Evolutionary conservation across 2,329 filamentous ascomycete species (phyloP), one percentile per base, ranked within the genome.

Genomic region (Hypoxylon sp.): DNA sequence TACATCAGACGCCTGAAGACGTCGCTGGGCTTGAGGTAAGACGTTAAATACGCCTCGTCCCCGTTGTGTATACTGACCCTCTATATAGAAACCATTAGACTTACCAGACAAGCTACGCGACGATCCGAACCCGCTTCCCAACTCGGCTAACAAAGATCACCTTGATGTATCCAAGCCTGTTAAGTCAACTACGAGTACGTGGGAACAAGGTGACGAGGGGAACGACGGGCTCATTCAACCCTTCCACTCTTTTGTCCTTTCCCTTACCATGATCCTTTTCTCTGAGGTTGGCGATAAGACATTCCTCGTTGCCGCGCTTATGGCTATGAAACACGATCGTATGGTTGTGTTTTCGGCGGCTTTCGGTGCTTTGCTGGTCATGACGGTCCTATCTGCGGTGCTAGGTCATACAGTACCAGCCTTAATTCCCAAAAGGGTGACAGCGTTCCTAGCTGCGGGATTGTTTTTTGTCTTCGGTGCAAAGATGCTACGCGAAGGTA

Each of bases 281-380:
- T 98, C 95, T 50, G 96, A 99, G 79, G 90, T 99, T 75, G 96
- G 96, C 70, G 96, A 99, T 87, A 99, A 99, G 83, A 99, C 96
- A 0, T 99, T 99, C 84, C 86, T 99, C 46, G 93, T 99, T 21
- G 96, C 96, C 5, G 95, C 94, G 6, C 88, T 99, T 17, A 99
- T 99, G 96, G 96, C 96, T 11, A 99, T 99, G 96, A 96, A 97
- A 79, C 95, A 99, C 76, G 92, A 96, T 68, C 91, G 96, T 57
- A 84, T 97, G 70, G 87, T 98, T 11, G 96, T 99, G 68, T 99
- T 99, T 82, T 92, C 93, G 1, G 94, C 96, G 6, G 96, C 96
- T n/a, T 95, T 97, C 75, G 90, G 91, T 58, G 97, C 96, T 9
- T 85, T 99, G 49, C 88, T 97, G 65, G 88, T 92, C 78, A 99